Conservation (phyloP, 345 rosid genomes). For the Eucalyptus tenuipes region DNA sequence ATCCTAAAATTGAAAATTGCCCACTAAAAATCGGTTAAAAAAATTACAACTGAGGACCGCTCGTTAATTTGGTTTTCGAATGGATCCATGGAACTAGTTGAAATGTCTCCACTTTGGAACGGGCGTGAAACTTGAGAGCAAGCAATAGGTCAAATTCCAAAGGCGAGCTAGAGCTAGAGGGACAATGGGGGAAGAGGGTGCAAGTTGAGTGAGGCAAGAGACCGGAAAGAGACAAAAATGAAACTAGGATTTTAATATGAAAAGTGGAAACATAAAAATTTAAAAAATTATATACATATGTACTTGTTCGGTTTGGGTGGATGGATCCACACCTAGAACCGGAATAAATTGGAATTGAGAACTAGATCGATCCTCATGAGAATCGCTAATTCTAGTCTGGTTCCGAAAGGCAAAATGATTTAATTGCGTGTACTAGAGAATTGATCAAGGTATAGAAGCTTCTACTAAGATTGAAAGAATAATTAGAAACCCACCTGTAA, state of each 20-base stretch:
- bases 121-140: neutral
- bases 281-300: no score
- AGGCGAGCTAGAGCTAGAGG: neutral
- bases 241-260: neutral
- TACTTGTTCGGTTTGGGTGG: neutral
- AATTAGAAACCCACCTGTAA: neutral
- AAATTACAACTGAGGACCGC: accelerated
- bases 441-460: no score
- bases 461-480: no score
- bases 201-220: neutral
- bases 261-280: neutral
- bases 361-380: no score
- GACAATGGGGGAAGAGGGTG: neutral
- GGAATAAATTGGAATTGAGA: no score
- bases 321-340: no score
- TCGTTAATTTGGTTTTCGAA: accelerated
- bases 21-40: neutral
- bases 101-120: neutral
- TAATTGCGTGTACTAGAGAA: no score
- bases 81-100: neutral
- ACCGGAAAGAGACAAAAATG: neutral
- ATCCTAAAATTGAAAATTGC: accelerated
- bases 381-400: accelerated
- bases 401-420: no score
- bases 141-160: accelerated